Evolutionary conservation across 2,329 filamentous ascomycete species (phyloP), one percentile per base, ranked within the genome.

Genomic region (Colletotrichum caudatum): DNA sequence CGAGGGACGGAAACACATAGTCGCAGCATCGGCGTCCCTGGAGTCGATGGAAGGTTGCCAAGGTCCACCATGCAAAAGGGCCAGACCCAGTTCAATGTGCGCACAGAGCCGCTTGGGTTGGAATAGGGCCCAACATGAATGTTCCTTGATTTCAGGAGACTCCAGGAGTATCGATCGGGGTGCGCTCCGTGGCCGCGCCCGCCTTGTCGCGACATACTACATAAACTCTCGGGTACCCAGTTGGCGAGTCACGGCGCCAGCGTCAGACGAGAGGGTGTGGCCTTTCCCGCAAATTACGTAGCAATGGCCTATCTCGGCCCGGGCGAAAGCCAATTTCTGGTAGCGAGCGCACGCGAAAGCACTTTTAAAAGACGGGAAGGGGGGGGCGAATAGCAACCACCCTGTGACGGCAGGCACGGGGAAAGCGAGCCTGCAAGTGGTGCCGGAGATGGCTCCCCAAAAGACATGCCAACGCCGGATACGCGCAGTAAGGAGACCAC

Each of bases 401-500:
- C 65, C n/a, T 33, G 33, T 59, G 59, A 68, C 53, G 59, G 63
- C 53, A n/a, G 51, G 37, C 48, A 46, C 51, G 23, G 18, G n/a
- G 5, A n/a, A 67, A 37, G 56, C 35, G 23, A 44, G 20, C 26
- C 26, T n/a, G 65, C 41, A 23, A 51, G 51, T 33, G 51, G 51
- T 41, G 35, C 41, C 65, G 69, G 69, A 64, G 53, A 69, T 71
- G 59, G 50, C 26, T 69, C 26, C 69, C 69, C 59, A 41, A 72
- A 63, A 48, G 69, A 59, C 46, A 37, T n/a, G 65, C 9, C 7
- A 48, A 50, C 59, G 57, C 65, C 65, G 53, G 58, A 63, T 44
- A 37, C 60, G 65, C 62, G 54, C 54, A 66, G 48, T 16, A 23
- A 11, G 29, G 26, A 46, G 29, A n/a, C 48, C n/a, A n/a, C 48